Evolutionary conservation across 2,329 filamentous ascomycete genomes (phyloP).

Genomic region (Penicillium janthinellum): DNA sequence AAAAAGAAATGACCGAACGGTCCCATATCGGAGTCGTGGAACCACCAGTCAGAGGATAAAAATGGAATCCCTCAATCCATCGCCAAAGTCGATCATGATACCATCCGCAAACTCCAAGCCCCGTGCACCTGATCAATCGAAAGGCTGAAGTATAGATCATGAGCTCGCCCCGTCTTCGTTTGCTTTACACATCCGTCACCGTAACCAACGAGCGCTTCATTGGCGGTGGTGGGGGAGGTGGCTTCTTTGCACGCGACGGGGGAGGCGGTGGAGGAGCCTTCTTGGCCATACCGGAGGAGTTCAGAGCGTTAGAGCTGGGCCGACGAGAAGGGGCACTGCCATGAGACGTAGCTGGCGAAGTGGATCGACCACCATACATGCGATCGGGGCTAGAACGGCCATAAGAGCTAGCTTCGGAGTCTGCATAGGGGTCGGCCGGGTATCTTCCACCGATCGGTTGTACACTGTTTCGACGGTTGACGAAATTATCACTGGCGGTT

Average conservation of each 20-base stretch:
- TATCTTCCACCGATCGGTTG: slow-evolving; percentile 48
- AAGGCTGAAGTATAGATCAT: background rate
- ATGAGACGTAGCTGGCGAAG: slow-evolving; percentile 57
- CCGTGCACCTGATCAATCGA: slow-evolving; percentile 7
- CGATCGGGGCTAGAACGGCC: slow-evolving; percentile 53
- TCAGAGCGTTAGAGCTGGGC: slow-evolving; percentile 52
- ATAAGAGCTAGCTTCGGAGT: slow-evolving; percentile 53
- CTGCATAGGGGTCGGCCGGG: slow-evolving; percentile 50
- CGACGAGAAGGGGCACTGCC: slow-evolving; percentile 54
- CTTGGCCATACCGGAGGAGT: slow-evolving; percentile 40
- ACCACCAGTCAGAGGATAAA: slow-evolving; percentile 5
- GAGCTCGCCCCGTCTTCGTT: background rate
- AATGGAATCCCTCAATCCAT: slow-evolving; percentile 1
- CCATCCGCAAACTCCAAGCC: slow-evolving; percentile 13
- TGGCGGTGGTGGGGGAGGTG: slow-evolving; percentile 64
- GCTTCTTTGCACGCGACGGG: slow-evolving; percentile 65
- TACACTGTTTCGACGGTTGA: slow-evolving; percentile 51
- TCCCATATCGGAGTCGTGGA: background rate
- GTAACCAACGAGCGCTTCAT: slow-evolving; percentile 57
- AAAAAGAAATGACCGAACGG: slow-evolving; percentile 3
- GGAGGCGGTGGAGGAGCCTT: slow-evolving; percentile 66
- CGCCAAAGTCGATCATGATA: background rate
- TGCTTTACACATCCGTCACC: slow-evolving; percentile 27
- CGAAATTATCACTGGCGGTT: slow-evolving; percentile 57
- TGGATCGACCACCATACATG: slow-evolving; percentile 50